Conservation (phyloP, 1,284 basidiomycete species). For the Microbotryum scabiosae region DNA sequence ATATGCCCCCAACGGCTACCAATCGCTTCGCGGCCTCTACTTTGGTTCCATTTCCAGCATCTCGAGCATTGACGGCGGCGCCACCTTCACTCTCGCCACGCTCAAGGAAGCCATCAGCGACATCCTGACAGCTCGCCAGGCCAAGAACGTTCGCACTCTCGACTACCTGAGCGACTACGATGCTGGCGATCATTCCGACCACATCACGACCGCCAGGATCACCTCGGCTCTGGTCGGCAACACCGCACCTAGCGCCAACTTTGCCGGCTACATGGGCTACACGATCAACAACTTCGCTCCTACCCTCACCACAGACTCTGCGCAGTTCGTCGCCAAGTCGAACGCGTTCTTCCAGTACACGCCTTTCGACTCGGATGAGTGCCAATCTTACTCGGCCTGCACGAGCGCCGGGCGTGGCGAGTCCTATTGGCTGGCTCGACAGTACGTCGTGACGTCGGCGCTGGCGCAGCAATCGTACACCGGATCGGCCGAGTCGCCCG, state of each 20-base stretch:
- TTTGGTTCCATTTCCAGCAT: slow-evolving; percentile 29
- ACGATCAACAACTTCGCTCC: slow-evolving; percentile 3
- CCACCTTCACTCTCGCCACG: slow-evolving; percentile 22
- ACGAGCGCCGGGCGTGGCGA: slow-evolving; percentile 23
- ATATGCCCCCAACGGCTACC: slow-evolving; percentile 18
- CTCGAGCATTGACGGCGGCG: slow-evolving; percentile 18
- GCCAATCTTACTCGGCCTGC: slow-evolving; percentile 18
- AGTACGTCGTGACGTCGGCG: slow-evolving; percentile 21
- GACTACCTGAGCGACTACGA: slow-evolving; percentile 25
- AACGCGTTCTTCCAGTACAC: slow-evolving; percentile 33
- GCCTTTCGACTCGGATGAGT: slow-evolving; percentile 28
- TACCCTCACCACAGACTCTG: not conserved
- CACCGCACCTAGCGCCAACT: slow-evolving; percentile 10
- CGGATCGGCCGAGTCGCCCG: slow-evolving; percentile 15
- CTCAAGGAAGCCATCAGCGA: slow-evolving; percentile 26
- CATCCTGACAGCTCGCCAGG: slow-evolving; percentile 23
- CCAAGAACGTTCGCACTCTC: slow-evolving; percentile 23
- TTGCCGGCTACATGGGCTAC: slow-evolving; percentile 29
- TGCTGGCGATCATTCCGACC: slow-evolving; percentile 30
- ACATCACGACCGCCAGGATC: slow-evolving; percentile 24
- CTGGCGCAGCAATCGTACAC: slow-evolving; percentile 10
- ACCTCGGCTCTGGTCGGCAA: slow-evolving; percentile 3
- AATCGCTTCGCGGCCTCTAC: slow-evolving; percentile 29
- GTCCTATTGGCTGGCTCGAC: slow-evolving; percentile 24
- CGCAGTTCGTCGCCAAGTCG: not conserved